Base-by-base conservation (phyloP, 2,329 filamentous ascomycete species). In the Corinectria fuckeliana region DNA sequence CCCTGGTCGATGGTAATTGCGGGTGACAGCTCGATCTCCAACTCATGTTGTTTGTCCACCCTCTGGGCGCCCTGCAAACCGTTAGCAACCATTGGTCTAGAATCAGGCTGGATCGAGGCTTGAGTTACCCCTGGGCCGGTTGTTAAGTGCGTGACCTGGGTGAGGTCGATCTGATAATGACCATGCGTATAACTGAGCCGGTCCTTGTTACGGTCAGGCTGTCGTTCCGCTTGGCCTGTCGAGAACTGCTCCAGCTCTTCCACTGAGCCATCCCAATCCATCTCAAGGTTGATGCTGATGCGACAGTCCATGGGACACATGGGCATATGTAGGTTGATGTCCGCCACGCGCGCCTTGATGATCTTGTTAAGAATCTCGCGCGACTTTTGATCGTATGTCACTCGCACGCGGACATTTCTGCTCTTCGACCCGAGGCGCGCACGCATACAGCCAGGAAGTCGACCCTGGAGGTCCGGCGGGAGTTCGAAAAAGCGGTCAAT, bases 211-310 rank as follows among this genome's bases (percentile, higher is more conserved):
- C 93, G 87, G 69, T 92, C 88, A 6, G 83, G 78, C 65, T 76
- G 74, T 25, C 71, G 79, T 70, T 71, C 81, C 65, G 55, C 75
- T 64, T 67, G 76, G 52, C 64, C 69, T 39, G 69, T 75, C 47
- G 70, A 70, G 50, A 77, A 56, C 21, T 75, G 71, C 67, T 85
- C 81, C 13, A 88, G 74, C 59, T 86, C 84, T 36, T 85, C 80
- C 3, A 87, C 81, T 0, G 91, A 70, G 2, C 93, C 92, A 3
- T 92, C 84, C 80, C 89, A 96, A 53, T 89, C 85, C 85, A 96
- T 93, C 85, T 99, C 96, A 2, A 99, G 84, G 72, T 97, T 98
- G 71, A 99, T 88, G 69, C 92, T 96, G 67, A 99, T 89, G 10
- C 95, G 91, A 77, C 93, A 97, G 76, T 99, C 95, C 71, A 97